Base-by-base conservation (phyloP, 2,329 filamentous ascomycete genomes). In the Nemania bipapillata region DNA sequence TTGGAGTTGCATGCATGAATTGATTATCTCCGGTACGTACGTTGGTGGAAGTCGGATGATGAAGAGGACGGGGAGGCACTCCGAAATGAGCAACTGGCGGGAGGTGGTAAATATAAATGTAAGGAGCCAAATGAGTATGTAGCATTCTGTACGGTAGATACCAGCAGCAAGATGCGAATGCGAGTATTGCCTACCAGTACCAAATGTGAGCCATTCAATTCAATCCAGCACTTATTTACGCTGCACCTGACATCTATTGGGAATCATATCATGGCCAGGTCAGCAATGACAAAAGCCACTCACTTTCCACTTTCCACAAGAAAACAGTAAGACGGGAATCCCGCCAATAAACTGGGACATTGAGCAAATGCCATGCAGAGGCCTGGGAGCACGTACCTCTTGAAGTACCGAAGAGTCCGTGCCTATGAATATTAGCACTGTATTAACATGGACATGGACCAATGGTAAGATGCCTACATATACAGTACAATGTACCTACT, bases 241-340 rank as follows among this genome's bases (percentile, higher is more conserved):
- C n/a, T n/a, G 9, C 30, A 32, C 30, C 30, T 9, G 9, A 40
- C 37, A 15, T 9, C 37, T 42, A 26, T 20, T 22, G 47, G 22
- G 24, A 20, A 50, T 50, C 24, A 45, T 32, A 58, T 55, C 52
- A 37, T 37, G n/a, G 47, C n/a, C 49, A 15, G 49, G 49, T 53
- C 68, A 70, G 64, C 60, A 62, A 70, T 68, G 61, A 68, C 55
- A 64, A 68, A 59, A 59, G 68, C 53, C 28, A 32, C 28, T 54
- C 26, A 30, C 15, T 53, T 42, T 17, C 11, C 45, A 42, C 60
- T 45, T 56, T 35, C 15, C 24, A 30, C 2, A 3, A 37, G 22
- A 54, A 56, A 56, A 57, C 45, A 69, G 68, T 68, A 66, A 70
- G 68, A 68, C 68, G 68, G 68, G 32, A 47, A 55, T 20, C 62